phyloP scores from a whole-genome alignment of 371 early-diverging fungal genomes.

The Mucor saturninus region DNA sequence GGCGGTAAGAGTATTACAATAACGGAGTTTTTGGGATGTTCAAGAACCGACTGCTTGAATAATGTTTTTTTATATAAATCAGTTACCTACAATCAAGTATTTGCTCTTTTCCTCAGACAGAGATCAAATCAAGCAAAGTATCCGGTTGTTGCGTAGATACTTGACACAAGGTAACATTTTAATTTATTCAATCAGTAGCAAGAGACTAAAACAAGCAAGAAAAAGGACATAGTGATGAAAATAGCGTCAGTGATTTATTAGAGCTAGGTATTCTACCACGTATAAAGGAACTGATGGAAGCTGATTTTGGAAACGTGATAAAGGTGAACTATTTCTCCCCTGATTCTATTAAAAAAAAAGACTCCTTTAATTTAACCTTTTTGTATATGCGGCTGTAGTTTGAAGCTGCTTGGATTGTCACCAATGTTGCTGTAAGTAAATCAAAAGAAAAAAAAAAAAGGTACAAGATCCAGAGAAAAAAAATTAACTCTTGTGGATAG shows the following conservation, averaged over 20 bases:
- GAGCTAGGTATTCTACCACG: conserved; percentile 39
- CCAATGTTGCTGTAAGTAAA: conserved; percentile 62
- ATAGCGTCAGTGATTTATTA: conserved; percentile 38
- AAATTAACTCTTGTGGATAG: conserved; percentile 29
- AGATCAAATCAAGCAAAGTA: conserved; percentile 30
- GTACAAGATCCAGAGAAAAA: neutral
- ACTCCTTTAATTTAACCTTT: conserved; percentile 1
- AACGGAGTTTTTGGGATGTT: conserved; percentile 16
- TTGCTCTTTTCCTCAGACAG: conserved; percentile 26
- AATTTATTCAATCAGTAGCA: neutral
- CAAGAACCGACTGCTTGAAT: conserved; percentile 19
- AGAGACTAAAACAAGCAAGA: no score
- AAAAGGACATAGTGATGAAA: conserved; percentile 24
- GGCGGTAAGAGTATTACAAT: conserved; percentile 21
- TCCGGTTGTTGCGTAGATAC: conserved; percentile 41
- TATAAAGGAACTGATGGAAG: conserved; percentile 36
- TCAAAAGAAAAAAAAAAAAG: neutral
- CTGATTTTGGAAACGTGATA: conserved; percentile 21
- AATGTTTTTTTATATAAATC: neutral
- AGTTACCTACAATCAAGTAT: conserved; percentile 33
- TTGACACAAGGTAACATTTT: conserved; percentile 43
- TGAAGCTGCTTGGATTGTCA: conserved; percentile 66
- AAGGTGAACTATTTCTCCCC: conserved; percentile 31
- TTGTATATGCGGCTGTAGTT: conserved; percentile 38
- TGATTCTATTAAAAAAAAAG: neutral